phyloP scores from a whole-genome alignment of 2,329 filamentous ascomycete species.

The Aureobasidium sp. region DNA sequence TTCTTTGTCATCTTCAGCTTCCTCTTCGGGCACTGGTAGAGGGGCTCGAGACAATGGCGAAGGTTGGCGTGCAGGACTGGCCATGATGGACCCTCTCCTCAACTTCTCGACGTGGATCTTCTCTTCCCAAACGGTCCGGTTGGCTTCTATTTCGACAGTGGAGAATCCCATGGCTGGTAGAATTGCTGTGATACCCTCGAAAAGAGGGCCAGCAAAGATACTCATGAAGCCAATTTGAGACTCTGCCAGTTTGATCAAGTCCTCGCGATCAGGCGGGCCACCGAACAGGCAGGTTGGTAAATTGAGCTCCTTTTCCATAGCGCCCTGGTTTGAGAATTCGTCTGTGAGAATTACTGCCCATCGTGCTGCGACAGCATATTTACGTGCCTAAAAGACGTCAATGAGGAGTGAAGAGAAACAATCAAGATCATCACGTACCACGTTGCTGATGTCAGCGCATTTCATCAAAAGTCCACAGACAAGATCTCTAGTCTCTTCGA shows the following conservation, averaged over 20 bases:
- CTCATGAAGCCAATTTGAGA: slow-evolving; percentile 96
- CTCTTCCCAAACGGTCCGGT: slow-evolving; percentile 66
- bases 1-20: slow-evolving; percentile 27
- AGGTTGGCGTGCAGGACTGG: slow-evolving; percentile 10
- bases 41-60: slow-evolving; percentile 22
- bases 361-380: slow-evolving; percentile 70
- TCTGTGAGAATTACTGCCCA: slow-evolving; percentile 95
- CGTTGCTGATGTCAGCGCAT: slow-evolving; percentile 97
- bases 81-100: slow-evolving; percentile 30
- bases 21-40: slow-evolving; percentile 25
- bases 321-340: slow-evolving; percentile 86
- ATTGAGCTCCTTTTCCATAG: slow-evolving; percentile 81
- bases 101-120: slow-evolving; percentile 59
- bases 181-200: slow-evolving; percentile 78
- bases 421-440: slow-evolving; percentile 54
- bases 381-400: slow-evolving; percentile 57
- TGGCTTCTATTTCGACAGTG: slow-evolving; percentile 71
- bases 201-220: slow-evolving; percentile 86
- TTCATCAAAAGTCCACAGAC: slow-evolving; percentile 93
- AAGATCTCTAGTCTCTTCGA: slow-evolving; percentile 70
- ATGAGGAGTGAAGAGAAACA: neutral
- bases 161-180: slow-evolving; percentile 80
- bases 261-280: slow-evolving; percentile 70
- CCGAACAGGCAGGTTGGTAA: slow-evolving; percentile 83
- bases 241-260: slow-evolving; percentile 72